Percentiles rank a stretch among this genome's conserved stretches.
These are phyloP conservation scores for Penicillium paxilli DNA, from an alignment of 495 filamentous ascomycete species.

Conservation along the genomic window DNA sequence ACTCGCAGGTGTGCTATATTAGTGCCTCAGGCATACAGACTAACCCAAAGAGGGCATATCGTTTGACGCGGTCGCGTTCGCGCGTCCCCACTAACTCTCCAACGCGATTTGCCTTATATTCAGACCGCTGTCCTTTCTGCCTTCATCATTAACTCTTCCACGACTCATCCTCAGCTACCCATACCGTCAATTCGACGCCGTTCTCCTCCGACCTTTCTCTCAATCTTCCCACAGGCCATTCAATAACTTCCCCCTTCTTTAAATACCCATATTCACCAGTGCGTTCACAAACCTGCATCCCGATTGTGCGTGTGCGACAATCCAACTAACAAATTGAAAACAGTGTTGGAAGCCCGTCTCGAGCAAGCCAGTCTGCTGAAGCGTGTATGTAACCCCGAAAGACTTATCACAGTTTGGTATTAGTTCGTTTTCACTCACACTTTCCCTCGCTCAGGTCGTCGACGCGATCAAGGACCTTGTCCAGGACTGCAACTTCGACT, in stretches of 20 bases:
- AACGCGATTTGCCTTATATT: slow-evolving; percentile 38
- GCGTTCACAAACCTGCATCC: slow-evolving; percentile 17
- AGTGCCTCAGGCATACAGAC: slow-evolving; percentile 23
- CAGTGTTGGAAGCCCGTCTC: slow-evolving; percentile 95
- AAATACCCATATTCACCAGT: slow-evolving; percentile 37
- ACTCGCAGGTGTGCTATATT: too few relatives aligned
- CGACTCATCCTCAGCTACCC: not conserved
- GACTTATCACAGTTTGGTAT: not conserved
- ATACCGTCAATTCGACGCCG: slow-evolving; percentile 3
- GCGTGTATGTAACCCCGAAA: slow-evolving; percentile 66
- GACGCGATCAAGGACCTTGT: slow-evolving; percentile 99
- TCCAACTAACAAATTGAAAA: slow-evolving; percentile 14
- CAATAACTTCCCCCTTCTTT: not conserved
- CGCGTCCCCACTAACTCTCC: slow-evolving; percentile 37
- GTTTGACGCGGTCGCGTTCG: slow-evolving; percentile 31
- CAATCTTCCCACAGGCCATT: not conserved
- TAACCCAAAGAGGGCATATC: slow-evolving; percentile 39
- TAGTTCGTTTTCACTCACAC: not conserved
- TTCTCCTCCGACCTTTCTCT: slow-evolving; percentile 1
- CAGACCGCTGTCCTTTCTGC: slow-evolving; percentile 21
- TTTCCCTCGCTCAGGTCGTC: slow-evolving; percentile 70
- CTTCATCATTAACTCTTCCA: slow-evolving; percentile 20
- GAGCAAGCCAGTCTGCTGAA: slow-evolving; percentile 94
- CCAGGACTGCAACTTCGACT: slow-evolving; percentile 99
- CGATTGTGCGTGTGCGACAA: slow-evolving; percentile 14